Base-by-base conservation (phyloP, 2,329 filamentous ascomycete genomes). In the Exophiala phaeomuriformis region DNA sequence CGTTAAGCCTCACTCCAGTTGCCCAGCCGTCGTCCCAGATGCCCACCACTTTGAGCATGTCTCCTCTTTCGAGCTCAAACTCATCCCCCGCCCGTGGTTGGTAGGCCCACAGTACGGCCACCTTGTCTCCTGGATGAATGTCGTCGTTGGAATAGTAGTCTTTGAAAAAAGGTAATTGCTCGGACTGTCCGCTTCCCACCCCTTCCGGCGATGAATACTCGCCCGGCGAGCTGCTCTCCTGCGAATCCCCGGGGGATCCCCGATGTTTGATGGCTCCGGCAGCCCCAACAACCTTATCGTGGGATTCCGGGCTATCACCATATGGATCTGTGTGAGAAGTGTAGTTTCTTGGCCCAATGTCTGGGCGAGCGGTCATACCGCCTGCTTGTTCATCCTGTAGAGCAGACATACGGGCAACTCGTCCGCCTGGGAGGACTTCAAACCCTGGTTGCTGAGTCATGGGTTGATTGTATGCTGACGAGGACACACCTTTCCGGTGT, bases 11-110 rank as follows among this genome's bases (percentile, higher is more conserved):
- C 51, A 96, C 80, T 64, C 93, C 93, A 1, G 93, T 98, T 7
- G 93, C 93, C 93, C 93, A 98, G 44, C 93, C 93, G 68, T 98
- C 93, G 65, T 98, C 93, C 93, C 93, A 98, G 62, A 98, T 98
- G 58, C 93, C 93, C 32, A 97, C 86, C 9, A 98, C 85, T 73
- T 96, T 97, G 65, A 98, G 79, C 90, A 98, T 96, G 67, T 98
- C 93, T 50, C 93, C 93, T 54, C 93, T 83, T 65, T 97, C 93
- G 36, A 98, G 77, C 37, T 88, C 78, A 66, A 97, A 97, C 67
- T 98, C 93, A 65, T 98, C 93, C 31, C 84, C 82, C 3, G 93
- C 93, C 33, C 93, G 86, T 33, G 93, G 91, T 64, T 95, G 89
- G 69, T 98, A 98, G 1, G 93, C 91, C 93, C 93, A 98, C 9